phyloP scores from a whole-genome alignment of 2,329 filamentous ascomycete species.

The Peltaster fructicola region DNA sequence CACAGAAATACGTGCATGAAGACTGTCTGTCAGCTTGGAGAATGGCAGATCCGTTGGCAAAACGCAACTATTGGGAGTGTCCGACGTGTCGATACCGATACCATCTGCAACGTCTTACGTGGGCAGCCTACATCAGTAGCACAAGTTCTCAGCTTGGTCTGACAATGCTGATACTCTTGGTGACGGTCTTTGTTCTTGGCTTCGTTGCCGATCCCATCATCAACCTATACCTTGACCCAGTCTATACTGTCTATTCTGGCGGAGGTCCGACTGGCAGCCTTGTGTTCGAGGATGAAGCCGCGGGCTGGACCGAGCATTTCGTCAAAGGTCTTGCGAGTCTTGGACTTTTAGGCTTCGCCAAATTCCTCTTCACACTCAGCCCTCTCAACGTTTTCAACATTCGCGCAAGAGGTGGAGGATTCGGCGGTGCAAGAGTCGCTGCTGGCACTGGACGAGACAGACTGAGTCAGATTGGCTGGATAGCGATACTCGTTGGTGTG shows the following conservation, averaged over 20 bases:
- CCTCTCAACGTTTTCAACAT: constrained; percentile 66
- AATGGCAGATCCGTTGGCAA: constrained; percentile 47
- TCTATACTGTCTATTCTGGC: constrained; percentile 21
- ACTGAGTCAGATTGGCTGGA: constrained; percentile 60
- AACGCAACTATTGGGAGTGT: constrained; percentile 68
- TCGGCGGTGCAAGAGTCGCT: constrained; percentile 21
- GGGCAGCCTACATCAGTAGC: constrained; percentile 44
- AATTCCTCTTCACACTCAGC: constrained; percentile 56
- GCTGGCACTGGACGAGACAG: constrained; percentile 56
- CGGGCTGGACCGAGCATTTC: constrained; percentile 67
- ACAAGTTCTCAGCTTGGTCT: constrained; percentile 47
- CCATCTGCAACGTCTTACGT: constrained; percentile 57
- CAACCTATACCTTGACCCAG: constrained; percentile 68
- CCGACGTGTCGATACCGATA: constrained; percentile 78
- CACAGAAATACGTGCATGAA: constrained; percentile 86
- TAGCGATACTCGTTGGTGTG: constrained; percentile 64
- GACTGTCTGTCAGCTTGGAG: constrained; percentile 75
- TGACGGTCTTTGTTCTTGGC: constrained; percentile 64
- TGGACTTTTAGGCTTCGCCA: constrained; percentile 69
- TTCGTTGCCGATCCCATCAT: constrained; percentile 89
- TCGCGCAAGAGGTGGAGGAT: constrained; percentile 41
- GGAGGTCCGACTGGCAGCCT: constrained; percentile 16
- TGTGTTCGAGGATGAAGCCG: constrained; percentile 30
- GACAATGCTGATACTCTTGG: constrained; percentile 53
- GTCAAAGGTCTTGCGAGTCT: constrained; percentile 79